phyloP scores from a whole-genome alignment of 768 basidiomycete genomes.

The Hericium erinaceus region DNA sequence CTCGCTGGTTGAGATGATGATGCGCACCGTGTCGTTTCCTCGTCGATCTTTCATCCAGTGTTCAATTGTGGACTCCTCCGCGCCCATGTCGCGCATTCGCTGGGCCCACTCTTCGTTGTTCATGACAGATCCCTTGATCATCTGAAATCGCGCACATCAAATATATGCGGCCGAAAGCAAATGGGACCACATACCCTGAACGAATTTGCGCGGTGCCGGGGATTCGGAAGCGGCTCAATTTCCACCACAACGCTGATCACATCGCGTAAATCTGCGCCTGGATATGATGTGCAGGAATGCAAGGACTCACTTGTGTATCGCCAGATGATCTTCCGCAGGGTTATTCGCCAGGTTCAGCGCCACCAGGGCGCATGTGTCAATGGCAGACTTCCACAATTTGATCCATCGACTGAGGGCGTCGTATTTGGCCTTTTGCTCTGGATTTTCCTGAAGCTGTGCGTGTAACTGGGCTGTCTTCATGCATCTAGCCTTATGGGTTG shows the following conservation, averaged over 20 bases:
- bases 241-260: neutral
- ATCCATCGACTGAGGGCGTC: neutral
- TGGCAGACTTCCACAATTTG: neutral
- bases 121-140: neutral
- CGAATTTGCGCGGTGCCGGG: neutral
- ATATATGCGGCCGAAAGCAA: too few species aligned
- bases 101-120: neutral
- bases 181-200: neutral
- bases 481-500: neutral
- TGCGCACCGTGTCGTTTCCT: neutral
- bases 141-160: too few species aligned
- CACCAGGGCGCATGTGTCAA: neutral
- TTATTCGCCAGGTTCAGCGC: neutral
- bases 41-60: neutral
- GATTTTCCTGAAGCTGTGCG: neutral
- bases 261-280: neutral
- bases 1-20: neutral
- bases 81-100: neutral
- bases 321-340: neutral
- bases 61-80: neutral
- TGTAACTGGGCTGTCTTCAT: neutral
- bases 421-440: neutral
- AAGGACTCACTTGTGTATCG: neutral
- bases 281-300: neutral
- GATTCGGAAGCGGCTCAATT: neutral